phyloP scores from a whole-genome alignment of 495 filamentous ascomycete genomes.

The Trichoderma parareesei region DNA sequence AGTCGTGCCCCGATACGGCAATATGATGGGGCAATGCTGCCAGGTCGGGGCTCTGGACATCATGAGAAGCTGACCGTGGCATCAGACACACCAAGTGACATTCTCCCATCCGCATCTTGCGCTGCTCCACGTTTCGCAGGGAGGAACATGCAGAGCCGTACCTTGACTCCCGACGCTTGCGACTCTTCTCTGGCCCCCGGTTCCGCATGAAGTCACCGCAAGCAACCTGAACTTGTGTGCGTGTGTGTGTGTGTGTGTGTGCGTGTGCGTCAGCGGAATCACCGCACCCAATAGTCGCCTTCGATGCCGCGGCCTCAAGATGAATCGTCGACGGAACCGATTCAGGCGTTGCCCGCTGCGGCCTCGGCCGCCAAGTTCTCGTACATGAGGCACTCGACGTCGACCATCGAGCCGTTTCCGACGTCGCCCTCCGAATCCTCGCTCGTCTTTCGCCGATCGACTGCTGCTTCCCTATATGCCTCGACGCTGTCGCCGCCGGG shows the following conservation, averaged over 20 bases:
- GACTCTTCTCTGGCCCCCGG: neutral
- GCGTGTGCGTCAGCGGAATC: neutral
- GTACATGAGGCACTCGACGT: constrained; percentile 24
- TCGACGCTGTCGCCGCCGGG: constrained; percentile 44
- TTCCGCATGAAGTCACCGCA: constrained; percentile 10
- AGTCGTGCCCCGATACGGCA: neutral
- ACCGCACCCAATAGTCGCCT: constrained; percentile 14
- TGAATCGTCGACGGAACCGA: constrained; percentile 30
- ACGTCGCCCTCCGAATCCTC: constrained; percentile 36
- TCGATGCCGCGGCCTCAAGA: constrained; percentile 38
- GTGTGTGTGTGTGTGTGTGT: neutral
- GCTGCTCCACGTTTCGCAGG: neutral
- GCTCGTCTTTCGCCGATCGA: constrained; percentile 43
- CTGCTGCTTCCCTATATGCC: constrained; percentile 52
- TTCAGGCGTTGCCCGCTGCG: constrained; percentile 35
- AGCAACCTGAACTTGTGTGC: too few species aligned
- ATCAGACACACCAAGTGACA: neutral
- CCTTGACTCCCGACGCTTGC: neutral
- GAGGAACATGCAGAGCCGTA: constrained; percentile 8
- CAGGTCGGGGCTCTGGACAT: constrained; percentile 1
- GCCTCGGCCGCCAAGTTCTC: constrained; percentile 30
- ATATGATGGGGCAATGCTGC: neutral
- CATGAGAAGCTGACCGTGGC: constrained; percentile 2
- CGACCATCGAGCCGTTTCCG: constrained; percentile 24
- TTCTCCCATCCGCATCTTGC: neutral